Conservation (phyloP, 768 basidiomycete species). For the Neoboletus magnificus region DNA sequence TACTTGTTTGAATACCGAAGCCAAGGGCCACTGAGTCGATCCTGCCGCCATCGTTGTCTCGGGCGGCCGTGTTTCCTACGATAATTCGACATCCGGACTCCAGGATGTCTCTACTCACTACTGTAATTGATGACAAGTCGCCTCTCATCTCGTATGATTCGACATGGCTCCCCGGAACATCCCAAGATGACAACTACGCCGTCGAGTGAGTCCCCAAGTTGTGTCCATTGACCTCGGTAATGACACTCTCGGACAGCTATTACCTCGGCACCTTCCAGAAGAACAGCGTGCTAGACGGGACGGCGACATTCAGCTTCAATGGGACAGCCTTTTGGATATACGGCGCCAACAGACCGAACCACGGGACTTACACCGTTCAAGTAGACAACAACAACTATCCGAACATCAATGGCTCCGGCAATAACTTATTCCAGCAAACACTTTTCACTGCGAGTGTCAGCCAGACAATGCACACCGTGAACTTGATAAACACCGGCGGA, state of each 20-base stretch:
- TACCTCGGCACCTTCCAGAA: constrained; percentile 39
- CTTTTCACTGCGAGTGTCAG: constrained; percentile 36
- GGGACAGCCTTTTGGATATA: constrained; percentile 48
- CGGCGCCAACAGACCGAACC: constrained; percentile 47
- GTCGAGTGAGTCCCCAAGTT: constrained; percentile 12
- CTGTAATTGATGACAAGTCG: constrained; percentile 30
- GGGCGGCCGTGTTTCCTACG: too few relatives aligned
- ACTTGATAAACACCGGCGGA: constrained; percentile 27
- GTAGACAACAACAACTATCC: constrained; percentile 36
- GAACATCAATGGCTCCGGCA: constrained; percentile 29
- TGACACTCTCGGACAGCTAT: constrained; percentile 25
- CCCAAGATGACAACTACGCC: constrained; percentile 13
- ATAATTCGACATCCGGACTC: not conserved
- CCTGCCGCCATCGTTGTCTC: too few relatives aligned
- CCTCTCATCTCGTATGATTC: constrained; percentile 28
- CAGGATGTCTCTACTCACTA: constrained; percentile 24
- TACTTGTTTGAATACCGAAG: not conserved
- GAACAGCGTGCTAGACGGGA: constrained; percentile 32
- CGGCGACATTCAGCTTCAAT: constrained; percentile 44
- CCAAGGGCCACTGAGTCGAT: not conserved
- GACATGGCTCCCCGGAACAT: constrained; percentile 23
- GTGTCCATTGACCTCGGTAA: not conserved
- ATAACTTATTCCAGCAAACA: constrained; percentile 36
- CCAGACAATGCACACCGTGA: constrained; percentile 37
- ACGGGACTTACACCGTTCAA: constrained; percentile 44